These are phyloP conservation scores for Lachancea sp. DNA, from an alignment of 805 yeast genomes.

Conservation along the genomic window DNA sequence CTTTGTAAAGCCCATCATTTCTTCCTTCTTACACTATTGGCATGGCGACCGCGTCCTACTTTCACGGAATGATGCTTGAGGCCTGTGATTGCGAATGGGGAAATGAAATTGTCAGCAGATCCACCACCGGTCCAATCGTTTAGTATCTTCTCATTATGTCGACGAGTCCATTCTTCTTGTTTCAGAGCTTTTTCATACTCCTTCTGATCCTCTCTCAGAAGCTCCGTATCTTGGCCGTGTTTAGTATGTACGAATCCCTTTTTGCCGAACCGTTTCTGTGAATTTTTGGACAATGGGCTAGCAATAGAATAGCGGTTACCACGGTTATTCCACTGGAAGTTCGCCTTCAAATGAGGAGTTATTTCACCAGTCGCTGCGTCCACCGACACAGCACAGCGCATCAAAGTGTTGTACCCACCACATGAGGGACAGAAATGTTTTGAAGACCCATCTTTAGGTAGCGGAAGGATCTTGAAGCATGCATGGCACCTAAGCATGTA, in stretches of 20 bases:
- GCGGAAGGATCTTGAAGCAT: conserved; percentile 76
- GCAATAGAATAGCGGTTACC: conserved; percentile 80
- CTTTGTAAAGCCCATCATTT: conserved; percentile 11
- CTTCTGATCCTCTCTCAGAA: conserved; percentile 87
- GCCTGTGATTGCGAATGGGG: conserved; percentile 78
- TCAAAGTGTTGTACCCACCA: conserved; percentile 79
- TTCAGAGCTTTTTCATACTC: conserved; percentile 86
- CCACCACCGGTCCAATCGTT: conserved; percentile 89
- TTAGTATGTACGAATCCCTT: conserved; percentile 74
- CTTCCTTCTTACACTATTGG: conserved; percentile 53
- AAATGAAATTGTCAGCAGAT: conserved; percentile 70
- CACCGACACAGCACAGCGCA: conserved; percentile 86
- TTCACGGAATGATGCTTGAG: conserved; percentile 56
- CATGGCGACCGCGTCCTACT: conserved; percentile 81
- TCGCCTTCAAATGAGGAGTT: conserved; percentile 81
- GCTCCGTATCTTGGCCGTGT: conserved; percentile 43
- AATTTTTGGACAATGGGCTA: conserved; percentile 77
- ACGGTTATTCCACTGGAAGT: conserved; percentile 88
- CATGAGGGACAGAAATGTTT: conserved; percentile 91
- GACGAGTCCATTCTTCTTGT: conserved; percentile 79
- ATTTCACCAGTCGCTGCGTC: conserved; percentile 72
- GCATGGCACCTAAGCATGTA: conserved; percentile 98
- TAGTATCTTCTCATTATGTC: conserved; percentile 77
- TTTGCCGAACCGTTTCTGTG: conserved; percentile 66
- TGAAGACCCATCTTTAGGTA: conserved; percentile 68